Evolutionary conservation across 2,329 filamentous ascomycete species (phyloP).

Genomic region (Coniochaeta hoffmannii): DNA sequence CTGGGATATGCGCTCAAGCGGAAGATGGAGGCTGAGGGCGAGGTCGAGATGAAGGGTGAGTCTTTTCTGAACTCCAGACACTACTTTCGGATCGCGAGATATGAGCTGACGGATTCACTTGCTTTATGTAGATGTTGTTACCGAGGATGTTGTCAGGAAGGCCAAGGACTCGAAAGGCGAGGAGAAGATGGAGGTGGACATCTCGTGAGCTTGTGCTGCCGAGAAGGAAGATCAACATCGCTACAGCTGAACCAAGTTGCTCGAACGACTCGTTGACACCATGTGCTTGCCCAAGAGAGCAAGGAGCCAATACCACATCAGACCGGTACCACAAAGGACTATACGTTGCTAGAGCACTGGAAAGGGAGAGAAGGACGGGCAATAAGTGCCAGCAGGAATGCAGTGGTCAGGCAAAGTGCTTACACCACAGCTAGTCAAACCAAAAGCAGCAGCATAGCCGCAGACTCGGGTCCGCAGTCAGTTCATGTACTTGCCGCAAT

Average conservation of each 20-base stretch:
- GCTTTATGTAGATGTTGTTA: background rate
- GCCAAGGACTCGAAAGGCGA: background rate
- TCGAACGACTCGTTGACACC: background rate
- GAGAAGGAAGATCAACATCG: background rate
- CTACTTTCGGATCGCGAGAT: background rate
- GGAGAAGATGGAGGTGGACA: constrained; percentile 4
- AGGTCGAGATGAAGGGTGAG: constrained; percentile 40
- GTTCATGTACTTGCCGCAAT: no score
- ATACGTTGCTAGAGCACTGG: no score
- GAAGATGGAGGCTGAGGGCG: constrained; percentile 41
- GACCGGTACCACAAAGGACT: no score
- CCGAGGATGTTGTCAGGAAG: background rate
- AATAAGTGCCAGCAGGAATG: no score
- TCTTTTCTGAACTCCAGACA: background rate
- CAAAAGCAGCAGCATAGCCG: no score
- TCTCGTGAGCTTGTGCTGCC: background rate
- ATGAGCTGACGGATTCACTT: background rate
- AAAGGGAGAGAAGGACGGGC: no score
- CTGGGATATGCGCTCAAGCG: constrained; percentile 44
- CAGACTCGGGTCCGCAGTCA: no score
- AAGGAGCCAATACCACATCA: background rate
- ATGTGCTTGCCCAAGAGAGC: background rate
- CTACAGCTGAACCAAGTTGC: background rate
- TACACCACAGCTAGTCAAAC: no score
- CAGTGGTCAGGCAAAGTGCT: no score